Base-by-base conservation (phyloP, 768 basidiomycete genomes). In the Lepiota venenata region DNA sequence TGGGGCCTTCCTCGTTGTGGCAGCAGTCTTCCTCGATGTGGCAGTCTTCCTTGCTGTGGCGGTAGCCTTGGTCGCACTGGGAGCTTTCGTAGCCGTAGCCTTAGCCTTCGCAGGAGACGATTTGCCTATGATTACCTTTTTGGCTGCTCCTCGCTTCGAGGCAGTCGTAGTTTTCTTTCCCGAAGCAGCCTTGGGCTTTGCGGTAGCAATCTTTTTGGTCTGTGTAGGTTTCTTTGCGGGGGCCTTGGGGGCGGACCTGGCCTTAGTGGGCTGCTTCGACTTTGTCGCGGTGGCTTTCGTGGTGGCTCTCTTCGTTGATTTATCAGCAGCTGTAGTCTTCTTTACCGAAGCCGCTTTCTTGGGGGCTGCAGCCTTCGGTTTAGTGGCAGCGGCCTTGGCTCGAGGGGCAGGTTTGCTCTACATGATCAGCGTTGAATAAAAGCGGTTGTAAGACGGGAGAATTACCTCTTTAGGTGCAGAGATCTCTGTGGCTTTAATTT, bases 111-210 rank as follows among this genome's bases (percentile, higher is more conserved):
- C 60, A 29, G 71, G 44, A 20, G 76, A 71, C 16, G 76, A 63
- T 20, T 74, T 72, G 4, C 77, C 76, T 48, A 71, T 73, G 10
- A 71, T 27, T 25, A 74, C 74, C 68, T 74, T 74, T 66, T 77
- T 77, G 3, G 71, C 71, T 22, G 72, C 51, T n/a, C 64, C 68
- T 25, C 71, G 69, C 60, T 70, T 74, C 20, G 69, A 64, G 27
- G 69, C 58, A 3, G 68, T 62, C 14, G 67, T 66, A 0, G 72
- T 68, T 63, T 76, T 76, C 67, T 73, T 74, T 0, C 67, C 42
- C 0, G 71, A 16, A 0, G 69, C 57, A 6, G 71, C 51, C 55
- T 73, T 76, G 12, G 73, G 56, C 57, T 77, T 78, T 21, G 73
- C 52, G 12, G 66, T 64, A 14, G 69, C 67, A 5, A 68, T 65